phyloP scores from a whole-genome alignment of 768 basidiomycete genomes.

The Podaxis rugospora region DNA sequence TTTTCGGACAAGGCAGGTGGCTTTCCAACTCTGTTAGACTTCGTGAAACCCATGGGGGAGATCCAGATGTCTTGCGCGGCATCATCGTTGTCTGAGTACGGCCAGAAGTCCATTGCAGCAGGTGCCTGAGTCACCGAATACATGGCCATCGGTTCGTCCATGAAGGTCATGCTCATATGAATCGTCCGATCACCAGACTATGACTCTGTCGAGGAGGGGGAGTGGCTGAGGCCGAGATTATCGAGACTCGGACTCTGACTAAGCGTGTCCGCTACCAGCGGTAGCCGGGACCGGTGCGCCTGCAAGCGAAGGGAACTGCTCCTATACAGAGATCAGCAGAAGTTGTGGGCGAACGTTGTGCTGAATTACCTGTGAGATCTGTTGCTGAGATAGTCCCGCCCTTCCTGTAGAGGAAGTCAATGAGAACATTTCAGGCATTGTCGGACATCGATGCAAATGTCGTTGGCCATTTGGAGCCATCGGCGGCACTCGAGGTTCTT shows the following conservation, averaged over 20 bases:
- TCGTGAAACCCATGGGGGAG: constrained; percentile 1
- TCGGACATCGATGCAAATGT: constrained; percentile 30
- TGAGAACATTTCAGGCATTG: constrained; percentile 7
- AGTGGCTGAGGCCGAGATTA: constrained; percentile 53
- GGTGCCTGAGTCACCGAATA: constrained; percentile 3
- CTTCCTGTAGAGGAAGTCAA: not conserved
- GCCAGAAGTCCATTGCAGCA: constrained; percentile 17
- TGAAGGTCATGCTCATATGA: constrained; percentile 50
- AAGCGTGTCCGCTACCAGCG: not conserved
- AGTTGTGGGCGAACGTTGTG: not conserved
- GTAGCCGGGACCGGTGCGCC: not conserved
- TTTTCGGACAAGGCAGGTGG: not conserved
- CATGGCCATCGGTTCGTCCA: constrained; percentile 35
- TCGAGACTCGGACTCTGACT: constrained; percentile 39
- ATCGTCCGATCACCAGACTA: constrained; percentile 50
- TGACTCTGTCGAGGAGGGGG: constrained; percentile 58
- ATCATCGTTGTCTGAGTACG: constrained; percentile 15
- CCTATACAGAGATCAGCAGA: constrained; percentile 8
- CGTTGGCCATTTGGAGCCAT: not conserved
- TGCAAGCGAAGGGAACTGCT: not conserved
- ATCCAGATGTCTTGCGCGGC: not conserved
- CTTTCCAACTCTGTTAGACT: not conserved
- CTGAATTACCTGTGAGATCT: constrained; percentile 6
- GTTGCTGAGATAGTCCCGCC: not conserved
- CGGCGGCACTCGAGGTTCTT: not conserved